Evolutionary conservation across 164 flowering plant genomes (phyloP), one percentile per base, ranked within the genome.

Genomic region (Umbellularia californica): DNA sequence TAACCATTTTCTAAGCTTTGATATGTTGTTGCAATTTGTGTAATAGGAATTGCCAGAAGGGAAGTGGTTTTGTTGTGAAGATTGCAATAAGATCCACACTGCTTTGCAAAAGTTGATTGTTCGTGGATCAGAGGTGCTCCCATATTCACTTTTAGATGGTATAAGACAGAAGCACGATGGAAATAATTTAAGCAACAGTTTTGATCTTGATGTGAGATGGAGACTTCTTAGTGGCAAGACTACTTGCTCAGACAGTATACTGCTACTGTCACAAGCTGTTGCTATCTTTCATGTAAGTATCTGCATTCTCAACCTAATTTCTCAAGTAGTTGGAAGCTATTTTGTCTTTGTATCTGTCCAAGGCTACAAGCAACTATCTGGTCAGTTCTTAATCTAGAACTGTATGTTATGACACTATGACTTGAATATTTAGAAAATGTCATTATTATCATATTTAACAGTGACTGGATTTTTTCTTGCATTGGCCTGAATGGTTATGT

Each of bases 41-140:
- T 71, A 67, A 81, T 90, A 96, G 99, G 97, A 89, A 86, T 69
- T 92, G 77, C 99, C 99, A 11, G 72, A 83, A 67, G 98, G 90
- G 23, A 81, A 89, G 65, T 96, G 99, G 99, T 93, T 96, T 82
- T 96, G 99, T 71, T 82, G 85, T 76, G 5, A 17, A 4, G 89
- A 83, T 0, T 96, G 99, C 86, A 75, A 65, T 30, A 78, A 76
- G 27, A 86, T 96, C 35, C 80, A 90, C 76, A 70, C 80, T 51
- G 74, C 88, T 73, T 78, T 96, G 85, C 73, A 84, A 77, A 82
- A 87, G 47, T 80, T 85, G 80, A 81, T 89, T 20, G 41, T 28
- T 62, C 72, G 58, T 72, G 95, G 91, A 52, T 81, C 80, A 65
- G 85, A 90, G 83, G 76, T 77, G 78, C 87, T 95, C 52, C 85